These are phyloP conservation scores for Platanthera zijinensis DNA, from an alignment of 106 monocot species.

Conservation along the genomic window DNA sequence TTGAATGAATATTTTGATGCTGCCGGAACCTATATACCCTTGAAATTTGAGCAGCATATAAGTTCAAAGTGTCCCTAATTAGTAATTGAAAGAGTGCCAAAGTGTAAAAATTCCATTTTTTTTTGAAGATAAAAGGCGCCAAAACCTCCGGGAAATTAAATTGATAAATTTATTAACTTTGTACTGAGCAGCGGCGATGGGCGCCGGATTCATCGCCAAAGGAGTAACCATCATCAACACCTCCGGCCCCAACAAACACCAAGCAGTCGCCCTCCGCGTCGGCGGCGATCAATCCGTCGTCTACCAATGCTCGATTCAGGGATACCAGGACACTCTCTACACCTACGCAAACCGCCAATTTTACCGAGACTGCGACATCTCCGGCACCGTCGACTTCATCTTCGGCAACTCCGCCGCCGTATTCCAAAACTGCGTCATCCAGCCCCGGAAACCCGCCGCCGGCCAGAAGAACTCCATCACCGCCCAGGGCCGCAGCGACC, in stretches of 20 bases:
- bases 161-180: no score
- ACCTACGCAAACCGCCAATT: slow-evolving; percentile 72
- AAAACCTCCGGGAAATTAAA: no score
- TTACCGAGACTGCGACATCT: slow-evolving; percentile 59
- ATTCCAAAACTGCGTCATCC: slow-evolving; percentile 18
- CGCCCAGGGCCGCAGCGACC: slow-evolving; percentile 66
- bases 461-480: slow-evolving; percentile 56
- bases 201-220: slow-evolving; percentile 63
- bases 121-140: no score
- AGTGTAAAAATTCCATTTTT: no score
- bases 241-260: slow-evolving; percentile 55
- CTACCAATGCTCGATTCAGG: slow-evolving; percentile 67
- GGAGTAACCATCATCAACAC: slow-evolving; percentile 68
- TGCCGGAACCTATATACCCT: no score
- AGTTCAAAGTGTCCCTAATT: no score
- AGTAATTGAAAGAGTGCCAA: no score
- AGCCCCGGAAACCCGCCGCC: slow-evolving; percentile 18
- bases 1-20: no score
- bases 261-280: slow-evolving; percentile 76
- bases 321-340: slow-evolving; percentile 88
- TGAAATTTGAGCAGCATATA: no score
- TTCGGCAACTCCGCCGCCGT: slow-evolving; percentile 76
- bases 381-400: slow-evolving; percentile 81
- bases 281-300: slow-evolving; percentile 54
- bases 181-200: slow-evolving; percentile 44